Conservation (phyloP, 306 rosid genomes). For the Cotoneaster glaucophyllus region DNA sequence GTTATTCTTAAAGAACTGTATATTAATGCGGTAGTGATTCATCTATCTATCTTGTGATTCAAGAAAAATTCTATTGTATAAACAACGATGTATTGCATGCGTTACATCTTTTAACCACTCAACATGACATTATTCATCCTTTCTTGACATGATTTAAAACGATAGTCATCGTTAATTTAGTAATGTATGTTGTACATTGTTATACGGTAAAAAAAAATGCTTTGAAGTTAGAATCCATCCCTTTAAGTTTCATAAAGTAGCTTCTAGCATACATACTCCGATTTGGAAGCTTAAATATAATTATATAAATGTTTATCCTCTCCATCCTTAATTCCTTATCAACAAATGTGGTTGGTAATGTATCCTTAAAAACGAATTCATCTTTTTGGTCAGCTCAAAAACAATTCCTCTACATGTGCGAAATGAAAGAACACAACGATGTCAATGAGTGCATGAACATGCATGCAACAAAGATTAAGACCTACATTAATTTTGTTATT, state of each 20-base stretch:
- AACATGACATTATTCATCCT: not conserved
- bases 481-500: not conserved
- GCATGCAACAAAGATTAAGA: not conserved
- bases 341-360: not conserved
- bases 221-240: not conserved
- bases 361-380: not conserved
- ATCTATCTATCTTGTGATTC: too few species aligned
- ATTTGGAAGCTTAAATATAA: not conserved
- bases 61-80: too few species aligned
- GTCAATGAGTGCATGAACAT: not conserved
- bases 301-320: not conserved
- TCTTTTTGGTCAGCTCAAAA: not conserved
- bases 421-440: not conserved
- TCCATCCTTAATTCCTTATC: not conserved
- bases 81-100: too few species aligned
- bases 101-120: too few species aligned
- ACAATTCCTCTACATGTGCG: not conserved
- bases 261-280: not conserved
- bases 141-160: too few species aligned
- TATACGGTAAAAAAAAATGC: not conserved
- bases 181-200: not conserved
- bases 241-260: not conserved
- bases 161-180: not conserved
- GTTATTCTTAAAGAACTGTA: not conserved
- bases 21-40: not conserved